Conservation (phyloP, 2,329 filamentous ascomycete genomes). For the Pyricularia pennisetigena region DNA sequence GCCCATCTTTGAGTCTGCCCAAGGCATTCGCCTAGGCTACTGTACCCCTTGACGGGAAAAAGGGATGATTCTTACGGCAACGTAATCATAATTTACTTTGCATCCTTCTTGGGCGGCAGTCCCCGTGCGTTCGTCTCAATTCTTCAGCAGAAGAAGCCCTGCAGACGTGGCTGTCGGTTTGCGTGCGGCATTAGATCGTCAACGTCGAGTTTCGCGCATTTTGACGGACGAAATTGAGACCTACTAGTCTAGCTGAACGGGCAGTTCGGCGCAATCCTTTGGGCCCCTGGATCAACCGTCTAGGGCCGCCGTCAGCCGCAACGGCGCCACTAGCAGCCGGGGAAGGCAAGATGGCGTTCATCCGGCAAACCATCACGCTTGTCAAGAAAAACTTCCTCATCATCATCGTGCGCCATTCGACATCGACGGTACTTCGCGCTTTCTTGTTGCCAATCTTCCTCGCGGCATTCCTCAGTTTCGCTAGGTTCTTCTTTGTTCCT, state of each 20-base stretch:
- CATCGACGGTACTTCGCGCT: constrained; percentile 43
- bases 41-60: not conserved
- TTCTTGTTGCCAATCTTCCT: constrained; percentile 50
- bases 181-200: not conserved
- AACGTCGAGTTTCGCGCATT: not conserved
- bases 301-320: not conserved
- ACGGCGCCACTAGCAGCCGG: not conserved
- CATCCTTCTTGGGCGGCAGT: not conserved
- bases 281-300: not conserved
- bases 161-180: not conserved
- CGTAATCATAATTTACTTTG: not conserved
- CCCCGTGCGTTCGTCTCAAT: not conserved
- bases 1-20: not conserved
- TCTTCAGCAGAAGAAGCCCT: not conserved
- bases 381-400: constrained; percentile 53
- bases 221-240: not conserved
- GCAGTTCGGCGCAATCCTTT: not conserved
- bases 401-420: constrained; percentile 41
- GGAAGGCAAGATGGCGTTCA: constrained; percentile 16
- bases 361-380: constrained; percentile 50
- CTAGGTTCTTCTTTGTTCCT: constrained; percentile 75
- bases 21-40: not conserved
- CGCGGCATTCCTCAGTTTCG: constrained; percentile 54
- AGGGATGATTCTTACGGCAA: not conserved
- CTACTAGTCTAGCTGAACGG: too few relatives aligned